phyloP scores from a whole-genome alignment of 139 green algal genomes.

The Picochlorum sp. region DNA sequence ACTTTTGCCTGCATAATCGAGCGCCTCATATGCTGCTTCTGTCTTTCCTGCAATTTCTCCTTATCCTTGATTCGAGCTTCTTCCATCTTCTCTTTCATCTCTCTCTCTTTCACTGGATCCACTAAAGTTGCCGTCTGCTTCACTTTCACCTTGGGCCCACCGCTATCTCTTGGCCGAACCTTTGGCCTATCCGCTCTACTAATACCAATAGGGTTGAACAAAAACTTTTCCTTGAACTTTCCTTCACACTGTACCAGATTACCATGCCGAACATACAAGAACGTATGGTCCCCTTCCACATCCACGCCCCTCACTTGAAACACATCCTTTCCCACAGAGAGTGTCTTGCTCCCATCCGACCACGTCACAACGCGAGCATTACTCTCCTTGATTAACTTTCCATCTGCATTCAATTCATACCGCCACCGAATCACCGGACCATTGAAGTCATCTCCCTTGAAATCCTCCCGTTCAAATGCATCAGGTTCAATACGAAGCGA shows the following conservation, averaged over 20 bases:
- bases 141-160: slow-evolving; percentile 15
- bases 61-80: slow-evolving; percentile 29
- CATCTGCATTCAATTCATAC: slow-evolving; percentile 20
- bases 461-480: slow-evolving; percentile 54
- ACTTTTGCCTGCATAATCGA: slow-evolving; percentile 11
- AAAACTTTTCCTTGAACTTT: slow-evolving; percentile 47
- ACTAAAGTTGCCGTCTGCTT: slow-evolving; percentile 30
- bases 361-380: slow-evolving; percentile 72
- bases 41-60: slow-evolving; percentile 23
- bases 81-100: slow-evolving; percentile 26
- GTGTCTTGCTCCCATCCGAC: slow-evolving; percentile 61
- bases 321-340: slow-evolving; percentile 67
- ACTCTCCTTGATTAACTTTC: slow-evolving; percentile 38
- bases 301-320: slow-evolving; percentile 55
- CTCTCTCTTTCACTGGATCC: slow-evolving; percentile 35
- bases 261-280: slow-evolving; percentile 45
- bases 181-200: slow-evolving; percentile 53
- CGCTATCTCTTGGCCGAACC: slow-evolving; percentile 42
- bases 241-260: slow-evolving; percentile 54
- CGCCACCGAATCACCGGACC: slow-evolving; percentile 41
- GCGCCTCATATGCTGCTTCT: slow-evolving; percentile 29
- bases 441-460: slow-evolving; percentile 31
- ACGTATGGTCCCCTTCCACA: slow-evolving; percentile 43
- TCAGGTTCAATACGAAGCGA: slow-evolving; percentile 50
- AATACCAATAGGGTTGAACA: slow-evolving; percentile 48